Base-by-base conservation (phyloP, 495 filamentous ascomycete species). In the Xylaria acuta region DNA sequence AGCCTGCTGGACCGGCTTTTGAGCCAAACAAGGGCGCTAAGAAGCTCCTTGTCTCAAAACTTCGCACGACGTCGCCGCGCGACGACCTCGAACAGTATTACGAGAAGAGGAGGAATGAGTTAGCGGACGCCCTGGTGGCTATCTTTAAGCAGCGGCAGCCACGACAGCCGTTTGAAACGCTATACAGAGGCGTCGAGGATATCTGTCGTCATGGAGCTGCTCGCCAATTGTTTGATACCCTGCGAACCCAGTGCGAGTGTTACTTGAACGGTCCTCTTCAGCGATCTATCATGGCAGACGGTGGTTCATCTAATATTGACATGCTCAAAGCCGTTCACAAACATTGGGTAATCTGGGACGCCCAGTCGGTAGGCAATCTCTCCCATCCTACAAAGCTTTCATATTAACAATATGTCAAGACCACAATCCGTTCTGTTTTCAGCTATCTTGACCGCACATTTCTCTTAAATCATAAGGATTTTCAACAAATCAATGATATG, bases 371-470 rank as follows among this genome's bases (percentile, higher is more conserved):
- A 87, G 62, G 72, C 75, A 51, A 65, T 69, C 38, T 32, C 70
- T 1, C 63, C 34, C 25, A n/a, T 72, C 34, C 12, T 30, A 1
- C 22, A 14, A 45, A 16, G n/a, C 4, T 16, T 20, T 20, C 41
- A 54, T 66, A 40, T 67, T 72, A 41, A 72, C 63, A 60, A 27
- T 20, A 27, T 40, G 1, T 32, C 22, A 20, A 72, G 93, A 86
- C 88, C 49, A 90, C 88, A 25, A 86, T 99, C 64, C 88, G 93
- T 68, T 94, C 90, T 71, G 91, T 97, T 40, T 98, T 97, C 83
- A 95, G 92, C 77, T 98, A 94, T 73, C 85, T 99, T 67, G 95
- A 99, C 76, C 90, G 96, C 70, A 93, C 94, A 5, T 97, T 93
- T 78, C 87, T 99, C 27, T 83, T 97, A 1, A 89, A 90, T 41